Base-by-base conservation (phyloP, 257 asterid species). In the Misopates orontium region DNA sequence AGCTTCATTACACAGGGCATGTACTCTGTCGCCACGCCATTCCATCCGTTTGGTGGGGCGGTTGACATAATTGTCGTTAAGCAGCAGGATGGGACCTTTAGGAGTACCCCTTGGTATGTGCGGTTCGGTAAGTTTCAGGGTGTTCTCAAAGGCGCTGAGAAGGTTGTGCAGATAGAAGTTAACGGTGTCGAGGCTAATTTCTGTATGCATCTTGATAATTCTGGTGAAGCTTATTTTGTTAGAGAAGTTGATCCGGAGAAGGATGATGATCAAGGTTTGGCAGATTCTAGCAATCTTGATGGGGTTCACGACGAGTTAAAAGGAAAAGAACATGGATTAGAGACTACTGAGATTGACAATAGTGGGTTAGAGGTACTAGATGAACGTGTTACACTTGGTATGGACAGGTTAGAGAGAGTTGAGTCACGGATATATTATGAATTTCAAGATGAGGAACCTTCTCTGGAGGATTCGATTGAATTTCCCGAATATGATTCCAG, bases 1-100 rank as follows among this genome's bases (percentile, higher is more conserved):
- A 83, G 88, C 80, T 71, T 88, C 41, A 84, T 90, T 21, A 76
- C 95, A 1, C 92, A 83, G 80, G 92, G 92, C 10, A 90, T 87
- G 56, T 90, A 90, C 75, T 85, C 97, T 10, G 95, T 90, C 70
- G 97, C 97, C 72, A 91, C 96, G 4, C 96, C 97, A 22, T 91
- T 91, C 73, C 98, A 91, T 82, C 98, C 98, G 3, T 91, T 91
- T 70, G 98, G 96, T 63, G 96, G 98, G 70, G 98, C 98, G 17
- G 94, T 88, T 12, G 98, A 91, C 79, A 88, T 91, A 69, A 86
- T 91, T 48, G 86, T 75, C 19, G 98, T 91, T 48, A 82, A 83
- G 77, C 98, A 91, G 77, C 66, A 86, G 56, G 95, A 91, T 72
- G 95, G 91, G n/a, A 76, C 88, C 70, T 91, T 75, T 64, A 80